A percentile compares a stretch with the other conserved stretches of the same genome.
These are phyloP conservation scores for Trichoderma asperelloides DNA, from an alignment of 495 filamentous ascomycete genomes.

Conservation along the genomic window DNA sequence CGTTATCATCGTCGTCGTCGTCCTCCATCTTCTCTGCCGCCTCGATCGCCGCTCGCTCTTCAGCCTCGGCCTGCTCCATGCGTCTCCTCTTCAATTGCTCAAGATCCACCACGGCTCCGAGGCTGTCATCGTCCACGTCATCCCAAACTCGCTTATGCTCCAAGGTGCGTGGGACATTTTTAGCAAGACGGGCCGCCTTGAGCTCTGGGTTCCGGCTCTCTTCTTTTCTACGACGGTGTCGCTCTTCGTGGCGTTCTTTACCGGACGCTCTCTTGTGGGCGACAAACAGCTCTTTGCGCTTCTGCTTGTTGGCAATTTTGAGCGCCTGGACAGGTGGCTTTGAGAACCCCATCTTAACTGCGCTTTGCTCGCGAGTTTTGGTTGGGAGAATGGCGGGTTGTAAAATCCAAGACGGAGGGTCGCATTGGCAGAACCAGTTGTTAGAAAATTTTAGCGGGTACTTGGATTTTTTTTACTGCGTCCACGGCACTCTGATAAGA, in stretches of 20 bases:
- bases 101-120: conserved; percentile 71
- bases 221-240: conserved; percentile 69
- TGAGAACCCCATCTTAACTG: conserved; percentile 29
- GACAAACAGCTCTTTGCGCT: conserved; percentile 64
- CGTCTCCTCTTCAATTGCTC: conserved; percentile 65
- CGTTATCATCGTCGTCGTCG: conserved; percentile 59
- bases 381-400: not conserved
- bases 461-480: not conserved
- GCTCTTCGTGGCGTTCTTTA: conserved; percentile 61
- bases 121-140: conserved; percentile 67
- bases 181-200: conserved; percentile 56
- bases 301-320: conserved; percentile 56
- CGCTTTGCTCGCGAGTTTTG: not conserved
- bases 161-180: conserved; percentile 74
- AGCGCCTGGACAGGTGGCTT: conserved; percentile 18
- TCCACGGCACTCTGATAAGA: not conserved
- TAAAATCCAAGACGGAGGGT: not conserved
- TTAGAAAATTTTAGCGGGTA: not conserved
- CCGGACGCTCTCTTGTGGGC: conserved; percentile 67
- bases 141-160: conserved; percentile 93
- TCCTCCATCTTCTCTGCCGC: conserved; percentile 39
- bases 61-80: conserved; percentile 53
- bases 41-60: conserved; percentile 35
- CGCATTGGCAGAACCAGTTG: not conserved
- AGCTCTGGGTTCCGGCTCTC: conserved; percentile 78